Evolutionary conservation across 345 rosid genomes (phyloP), one percentile per base, ranked within the genome.

Genomic region (Salix caprea): DNA sequence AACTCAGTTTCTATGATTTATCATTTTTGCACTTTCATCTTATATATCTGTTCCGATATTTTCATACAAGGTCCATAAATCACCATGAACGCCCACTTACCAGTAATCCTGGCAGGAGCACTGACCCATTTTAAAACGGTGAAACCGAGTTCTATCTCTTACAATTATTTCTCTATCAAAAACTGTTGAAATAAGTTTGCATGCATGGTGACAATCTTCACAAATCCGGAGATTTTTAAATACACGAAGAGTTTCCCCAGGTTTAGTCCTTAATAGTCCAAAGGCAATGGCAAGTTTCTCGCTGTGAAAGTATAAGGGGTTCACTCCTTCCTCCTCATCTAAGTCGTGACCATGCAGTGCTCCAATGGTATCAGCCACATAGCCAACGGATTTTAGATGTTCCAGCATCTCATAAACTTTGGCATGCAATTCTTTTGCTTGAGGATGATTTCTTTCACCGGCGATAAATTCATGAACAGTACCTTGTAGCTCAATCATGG

Each of bases 261-360:
- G 74, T 76, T 75, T 75, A 2, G 85, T 82, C 73, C 73, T 77
- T 62, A 78, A 67, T 65, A 81, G 66, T 6, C 91, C 91, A 6
- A 77, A 79, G 10, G 87, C 90, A 66, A 84, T 82, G 30, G 86
- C 90, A 11, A 84, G 86, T 73, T 85, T 84, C 81, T 85, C 88
- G 14, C 86, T 83, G 16, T 85, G 88, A 74, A 72, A 75, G 70
- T 65, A 42, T 24, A 77, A 72, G 23, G 77, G 65, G 32, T 77
- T 77, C 70, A 78, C 82, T 70, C 61, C 77, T 18, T 79, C 80
- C 69, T 81, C 85, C 30, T 12, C 48, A 13, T 46, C 50, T 1
- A 46, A 14, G 18, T 83, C 82, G 65, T 78, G 73, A 32, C 81
- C 86, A 60, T 80, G 79, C 56, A 74, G 61, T 11, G 28, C 81